These are phyloP conservation scores for Lactuca sativa DNA, from an alignment of 129 eudicot species.

Conservation along the genomic window DNA sequence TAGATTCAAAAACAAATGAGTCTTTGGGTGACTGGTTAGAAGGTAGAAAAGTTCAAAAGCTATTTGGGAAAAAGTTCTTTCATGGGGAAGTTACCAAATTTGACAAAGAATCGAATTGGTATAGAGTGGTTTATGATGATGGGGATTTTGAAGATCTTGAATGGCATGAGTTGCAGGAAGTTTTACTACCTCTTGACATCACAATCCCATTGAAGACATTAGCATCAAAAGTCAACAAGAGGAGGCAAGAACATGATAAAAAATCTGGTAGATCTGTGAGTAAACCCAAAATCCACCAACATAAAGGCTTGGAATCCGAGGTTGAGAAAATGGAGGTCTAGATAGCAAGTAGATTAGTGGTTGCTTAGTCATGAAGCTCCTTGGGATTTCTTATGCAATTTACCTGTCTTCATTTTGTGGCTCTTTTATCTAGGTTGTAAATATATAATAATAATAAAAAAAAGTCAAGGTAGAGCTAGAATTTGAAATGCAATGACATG, in stretches of 20 bases:
- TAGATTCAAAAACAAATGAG: slow-evolving; percentile 24
- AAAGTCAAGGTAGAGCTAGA: background rate
- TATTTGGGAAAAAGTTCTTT: slow-evolving; percentile 42
- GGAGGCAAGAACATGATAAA: slow-evolving; percentile 42
- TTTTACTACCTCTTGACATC: slow-evolving; percentile 67
- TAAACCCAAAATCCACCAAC: slow-evolving; percentile 20
- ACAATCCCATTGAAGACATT: slow-evolving; percentile 66
- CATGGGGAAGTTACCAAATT: slow-evolving; percentile 57
- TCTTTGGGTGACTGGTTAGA: slow-evolving; percentile 67
- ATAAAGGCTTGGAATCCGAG: slow-evolving; percentile 9
- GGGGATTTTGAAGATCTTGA: slow-evolving; percentile 91
- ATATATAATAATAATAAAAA: background rate
- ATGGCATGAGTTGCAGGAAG: slow-evolving; percentile 68
- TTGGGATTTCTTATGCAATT: background rate
- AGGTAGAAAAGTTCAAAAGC: slow-evolving; percentile 73
- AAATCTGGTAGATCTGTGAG: slow-evolving; percentile 33
- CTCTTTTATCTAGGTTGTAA: background rate
- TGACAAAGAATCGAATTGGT: slow-evolving; percentile 79
- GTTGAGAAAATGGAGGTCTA: slow-evolving; percentile 19
- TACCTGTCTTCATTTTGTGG: background rate
- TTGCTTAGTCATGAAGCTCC: background rate
- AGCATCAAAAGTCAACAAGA: slow-evolving; percentile 59
- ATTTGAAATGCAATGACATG: background rate
- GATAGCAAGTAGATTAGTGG: slow-evolving; percentile 2
- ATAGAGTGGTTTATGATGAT: slow-evolving; percentile 72